Base-by-base conservation (phyloP, 202 grass and related monocot species). In the Hordeum pubiflorum region DNA sequence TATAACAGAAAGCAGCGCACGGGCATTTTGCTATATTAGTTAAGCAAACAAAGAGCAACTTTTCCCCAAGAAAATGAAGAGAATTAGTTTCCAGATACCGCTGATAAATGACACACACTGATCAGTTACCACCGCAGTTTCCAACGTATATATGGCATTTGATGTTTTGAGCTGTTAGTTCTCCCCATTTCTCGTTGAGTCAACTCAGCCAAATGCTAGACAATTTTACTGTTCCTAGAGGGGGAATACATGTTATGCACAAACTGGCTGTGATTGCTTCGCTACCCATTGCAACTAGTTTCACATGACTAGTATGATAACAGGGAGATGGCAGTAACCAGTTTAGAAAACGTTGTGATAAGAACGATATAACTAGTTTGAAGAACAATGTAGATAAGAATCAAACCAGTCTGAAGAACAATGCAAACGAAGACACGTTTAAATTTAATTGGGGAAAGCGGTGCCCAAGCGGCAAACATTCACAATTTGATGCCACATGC, bases 401-500 rank as follows among this genome's bases (percentile, higher is more conserved):
- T 20, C 10, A 13, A 50, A 50, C 46, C 18, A 50, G 13, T 50
- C 13, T n/a, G 31, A 18, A 37, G 7, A 38, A 36, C 33, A 66
- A 11, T 23, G 0, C 3, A 14, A 39, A 69, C 39, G 10, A 39
- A 63, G 63, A 55, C 9, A 34, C 2, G 63, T 63, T 56, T 7
- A 82, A 31, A 32, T 70, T 23, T 4, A 64, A 39, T 82, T 41
- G 27, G 13, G 14, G 13, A 79, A 73, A 64, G 57, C 63, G 8
- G 9, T 12, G 39, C n/a, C 36, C 33, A 88, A 83, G 86, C 74
- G 79, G 86, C 86, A 88, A 86, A 46, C 68, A 70, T 72, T 82
- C 56, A 79, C 82, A 77, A 78, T 55, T 80, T 77, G 69, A 89
- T 82, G 68, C 74, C 86, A 83, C 83, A 85, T 88, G 89, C 89